Evolutionary conservation across 371 early-diverging fungal genomes (phyloP), one percentile per base, ranked within the genome.

Genomic region (Cokeromyces recurvatus): DNA sequence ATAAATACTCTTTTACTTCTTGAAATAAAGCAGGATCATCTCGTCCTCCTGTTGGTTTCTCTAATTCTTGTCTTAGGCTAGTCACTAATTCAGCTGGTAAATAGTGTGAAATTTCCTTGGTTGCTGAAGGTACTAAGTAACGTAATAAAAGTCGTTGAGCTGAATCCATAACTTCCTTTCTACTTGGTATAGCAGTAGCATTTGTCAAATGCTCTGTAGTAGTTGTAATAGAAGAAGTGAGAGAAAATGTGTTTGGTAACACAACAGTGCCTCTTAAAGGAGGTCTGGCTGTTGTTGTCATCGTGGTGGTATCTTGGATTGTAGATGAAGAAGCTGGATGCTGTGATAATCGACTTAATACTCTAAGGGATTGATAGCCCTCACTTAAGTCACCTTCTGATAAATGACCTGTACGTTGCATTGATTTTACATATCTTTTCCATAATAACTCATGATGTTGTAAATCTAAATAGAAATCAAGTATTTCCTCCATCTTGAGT

Each of bases 381-480:
- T 74, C 71, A 1, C 55, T 57, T 0, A 74, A 24, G 47, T 75
- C 76, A 8, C 50, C 56, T 54, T 72, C 73, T 0, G 63, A 59
- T 21, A 70, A 45, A 32, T 60, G 51, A 0, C 73, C 71, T 3
- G 56, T 56, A 41, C 64, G 64, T 32, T 62, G 64, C 48, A 78
- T 55, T 1, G 73, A 64, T 45, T 68, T 66, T 19, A 74, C 59
- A 51, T 78, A 85, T 7, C 69, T 60, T 32, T 68, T 63, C 77
- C 85, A 85, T 14, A 82, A 62, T 10, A 64, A 54, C 38, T 82
- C 84, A 51, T 83, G 85, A 27, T 79, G 81, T 17, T 72, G 73
- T 38, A 85, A 69, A 59, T 85, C 85, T 29, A 85, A 49, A 54
- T 80, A 85, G 43, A 85, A 85, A 51, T 85, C 85, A 4, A 85